These are phyloP conservation scores for Paecilomyces fulvus DNA, from an alignment of 2,329 filamentous ascomycete species.

Conservation along the genomic window DNA sequence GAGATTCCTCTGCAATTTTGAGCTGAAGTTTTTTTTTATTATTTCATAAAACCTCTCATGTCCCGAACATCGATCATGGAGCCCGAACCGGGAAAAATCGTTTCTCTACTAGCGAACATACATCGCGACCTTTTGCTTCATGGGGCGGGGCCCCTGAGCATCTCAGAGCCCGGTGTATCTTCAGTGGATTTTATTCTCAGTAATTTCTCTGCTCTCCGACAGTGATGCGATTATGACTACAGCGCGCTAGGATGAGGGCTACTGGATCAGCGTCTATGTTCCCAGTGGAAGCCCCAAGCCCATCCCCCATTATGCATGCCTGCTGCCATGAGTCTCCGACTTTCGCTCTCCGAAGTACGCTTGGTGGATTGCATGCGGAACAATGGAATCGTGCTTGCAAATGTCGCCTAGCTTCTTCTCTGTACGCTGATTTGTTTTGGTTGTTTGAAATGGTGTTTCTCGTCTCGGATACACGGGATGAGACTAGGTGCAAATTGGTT, in stretches of 20 bases:
- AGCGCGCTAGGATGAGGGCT: neutral
- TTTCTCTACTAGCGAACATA: neutral
- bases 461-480: neutral
- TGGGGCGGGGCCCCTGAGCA: neutral
- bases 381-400: neutral
- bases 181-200: neutral
- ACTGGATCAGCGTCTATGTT: neutral
- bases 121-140: neutral
- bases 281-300: neutral
- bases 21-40: neutral
- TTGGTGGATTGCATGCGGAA: neutral
- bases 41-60: neutral
- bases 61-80: neutral
- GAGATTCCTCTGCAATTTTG: neutral
- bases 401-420: neutral
- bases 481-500: neutral
- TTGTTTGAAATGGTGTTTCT: neutral
- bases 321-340: neutral
- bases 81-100: neutral
- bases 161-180: neutral
- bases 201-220: neutral
- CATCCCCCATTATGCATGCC: neutral
- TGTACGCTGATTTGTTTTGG: neutral
- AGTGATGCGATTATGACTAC: neutral
- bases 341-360: too few species aligned